phyloP scores from a whole-genome alignment of 78 protist species.

The Capsaspora owczarzaki region DNA sequence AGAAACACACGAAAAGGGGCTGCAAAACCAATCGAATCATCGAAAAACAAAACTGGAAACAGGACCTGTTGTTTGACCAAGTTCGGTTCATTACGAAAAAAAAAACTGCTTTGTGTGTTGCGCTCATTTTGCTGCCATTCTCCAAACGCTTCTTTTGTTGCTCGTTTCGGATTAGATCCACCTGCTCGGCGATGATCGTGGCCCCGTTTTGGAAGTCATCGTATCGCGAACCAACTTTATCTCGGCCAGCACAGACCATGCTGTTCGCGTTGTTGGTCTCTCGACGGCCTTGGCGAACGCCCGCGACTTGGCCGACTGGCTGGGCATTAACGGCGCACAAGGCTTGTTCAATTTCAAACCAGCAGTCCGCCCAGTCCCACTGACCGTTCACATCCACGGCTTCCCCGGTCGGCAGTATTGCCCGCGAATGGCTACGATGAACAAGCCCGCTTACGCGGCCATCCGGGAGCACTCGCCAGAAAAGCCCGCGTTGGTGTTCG shows the following conservation, averaged over 20 bases:
- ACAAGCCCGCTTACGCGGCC: conserved; percentile 92
- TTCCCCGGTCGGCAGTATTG: conserved; percentile 97
- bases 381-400: conserved; percentile 69
- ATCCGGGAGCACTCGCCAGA: conserved; percentile 61
- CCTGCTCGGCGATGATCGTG: conserved; percentile 91
- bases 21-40: too few species aligned
- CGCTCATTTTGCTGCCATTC: too few species aligned
- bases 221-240: conserved; percentile 81
- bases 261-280: conserved; percentile 86
- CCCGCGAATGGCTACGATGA: conserved; percentile 99
- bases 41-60: too few species aligned
- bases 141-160: too few species aligned
- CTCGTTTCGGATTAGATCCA: too few species aligned
- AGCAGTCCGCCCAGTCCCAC: conserved; percentile 93
- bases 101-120: too few species aligned
- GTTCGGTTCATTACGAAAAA: too few species aligned
- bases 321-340: conserved; percentile 68
- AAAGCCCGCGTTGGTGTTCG: conserved; percentile 90
- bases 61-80: too few species aligned
- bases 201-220: conserved; percentile 91
- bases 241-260: conserved; percentile 48
- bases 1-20: too few species aligned
- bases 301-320: conserved; percentile 93
- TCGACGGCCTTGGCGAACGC: conserved; percentile 98
- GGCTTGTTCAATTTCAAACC: conserved; percentile 96